phyloP scores from a whole-genome alignment of 179 eudicot species.

The Spinacia oleracea region DNA sequence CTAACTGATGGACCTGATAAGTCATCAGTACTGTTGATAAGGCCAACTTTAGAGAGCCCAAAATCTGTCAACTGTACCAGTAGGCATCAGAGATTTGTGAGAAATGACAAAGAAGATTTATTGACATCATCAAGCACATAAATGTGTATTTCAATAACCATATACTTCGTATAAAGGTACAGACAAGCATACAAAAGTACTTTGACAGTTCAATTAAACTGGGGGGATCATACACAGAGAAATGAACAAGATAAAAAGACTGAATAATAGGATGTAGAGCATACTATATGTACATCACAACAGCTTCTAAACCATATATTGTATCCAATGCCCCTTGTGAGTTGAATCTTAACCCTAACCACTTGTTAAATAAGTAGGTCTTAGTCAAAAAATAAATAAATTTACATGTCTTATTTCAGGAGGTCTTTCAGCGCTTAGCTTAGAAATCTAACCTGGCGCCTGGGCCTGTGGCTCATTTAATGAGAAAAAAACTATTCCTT shows the following conservation, averaged over 20 bases:
- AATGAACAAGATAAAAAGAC: background rate
- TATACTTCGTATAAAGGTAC: background rate
- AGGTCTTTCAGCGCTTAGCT: background rate
- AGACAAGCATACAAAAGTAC: constrained; percentile 1
- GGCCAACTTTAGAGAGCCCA: constrained; percentile 99
- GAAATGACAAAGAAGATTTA: constrained; percentile 23
- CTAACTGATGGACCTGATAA: constrained; percentile 72
- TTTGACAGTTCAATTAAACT: background rate
- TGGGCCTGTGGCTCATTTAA: background rate
- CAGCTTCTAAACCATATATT: background rate
- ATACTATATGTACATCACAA: background rate
- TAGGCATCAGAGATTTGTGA: constrained; percentile 45
- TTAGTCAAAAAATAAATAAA: too few relatives aligned
- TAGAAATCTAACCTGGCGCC: background rate
- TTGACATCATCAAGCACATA: constrained; percentile 1
- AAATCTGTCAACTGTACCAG: constrained; percentile 95
- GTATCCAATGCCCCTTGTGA: background rate
- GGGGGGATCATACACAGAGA: background rate
- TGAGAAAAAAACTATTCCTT: background rate
- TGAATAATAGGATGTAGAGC: background rate
- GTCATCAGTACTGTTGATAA: constrained; percentile 93
- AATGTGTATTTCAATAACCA: background rate
- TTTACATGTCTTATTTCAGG: background rate
- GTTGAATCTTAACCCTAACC: background rate
- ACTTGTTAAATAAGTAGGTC: background rate